Evolutionary conservation across 2,329 filamentous ascomycete genomes (phyloP).

Genomic region (Setomelanomma holmii): DNA sequence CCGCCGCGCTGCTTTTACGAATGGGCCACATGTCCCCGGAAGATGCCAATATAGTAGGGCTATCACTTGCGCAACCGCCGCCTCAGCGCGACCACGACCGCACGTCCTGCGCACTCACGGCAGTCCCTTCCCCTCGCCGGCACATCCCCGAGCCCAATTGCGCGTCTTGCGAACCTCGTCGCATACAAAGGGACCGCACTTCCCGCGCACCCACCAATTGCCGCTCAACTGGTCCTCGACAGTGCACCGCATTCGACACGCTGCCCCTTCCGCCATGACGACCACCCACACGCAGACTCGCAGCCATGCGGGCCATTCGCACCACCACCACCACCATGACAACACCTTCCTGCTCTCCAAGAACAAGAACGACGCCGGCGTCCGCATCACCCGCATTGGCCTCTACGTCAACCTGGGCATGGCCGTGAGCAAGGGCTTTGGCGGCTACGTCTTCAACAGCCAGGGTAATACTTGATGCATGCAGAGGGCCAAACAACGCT

Average conservation of each 20-base stretch:
- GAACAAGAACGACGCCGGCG: slow-evolving; percentile 90
- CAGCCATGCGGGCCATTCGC: slow-evolving; percentile 56
- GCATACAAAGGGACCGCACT: slow-evolving; percentile 27
- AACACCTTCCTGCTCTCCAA: slow-evolving; percentile 80
- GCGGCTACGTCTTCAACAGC: slow-evolving; percentile 93
- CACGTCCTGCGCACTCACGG: slow-evolving; percentile 22
- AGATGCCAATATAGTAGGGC: slow-evolving; percentile 17
- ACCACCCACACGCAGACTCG: slow-evolving; percentile 38
- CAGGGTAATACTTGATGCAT: slow-evolving; percentile 58
- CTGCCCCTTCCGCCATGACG: slow-evolving; percentile 40
- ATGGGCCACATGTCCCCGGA: slow-evolving; percentile 31
- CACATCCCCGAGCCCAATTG: slow-evolving; percentile 23
- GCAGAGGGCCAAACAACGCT: slow-evolving; percentile 14
- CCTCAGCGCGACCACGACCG: slow-evolving; percentile 27
- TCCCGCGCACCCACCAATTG: slow-evolving; percentile 11
- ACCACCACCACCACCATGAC: slow-evolving; percentile 79
- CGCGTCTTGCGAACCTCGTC: slow-evolving; percentile 44
- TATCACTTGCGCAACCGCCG: slow-evolving; percentile 11
- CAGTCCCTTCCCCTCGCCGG: slow-evolving; percentile 10
- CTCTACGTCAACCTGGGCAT: slow-evolving; percentile 90
- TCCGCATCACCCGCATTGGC: slow-evolving; percentile 89
- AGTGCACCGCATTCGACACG: slow-evolving; percentile 41
- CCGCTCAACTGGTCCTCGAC: slow-evolving; percentile 42
- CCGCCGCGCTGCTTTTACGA: slow-evolving; percentile 33
- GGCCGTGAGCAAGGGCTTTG: slow-evolving; percentile 90